These are phyloP conservation scores for Barnettozyma vustinii DNA, from an alignment of 805 yeast species.

Conservation along the genomic window DNA sequence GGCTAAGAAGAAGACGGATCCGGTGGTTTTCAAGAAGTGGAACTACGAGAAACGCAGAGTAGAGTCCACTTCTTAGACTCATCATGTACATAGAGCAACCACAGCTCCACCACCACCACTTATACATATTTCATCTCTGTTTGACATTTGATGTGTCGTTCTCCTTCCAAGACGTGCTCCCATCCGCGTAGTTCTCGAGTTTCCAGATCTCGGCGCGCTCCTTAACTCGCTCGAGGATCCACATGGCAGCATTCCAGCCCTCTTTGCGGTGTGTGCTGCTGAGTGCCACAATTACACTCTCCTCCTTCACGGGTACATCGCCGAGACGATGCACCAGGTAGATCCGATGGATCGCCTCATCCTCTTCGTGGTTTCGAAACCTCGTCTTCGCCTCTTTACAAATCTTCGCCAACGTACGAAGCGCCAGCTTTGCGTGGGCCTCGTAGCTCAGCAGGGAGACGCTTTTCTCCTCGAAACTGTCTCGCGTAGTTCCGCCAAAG, in stretches of 20 bases:
- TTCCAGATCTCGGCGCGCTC: constrained; percentile 47
- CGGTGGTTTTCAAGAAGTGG: constrained; percentile 51
- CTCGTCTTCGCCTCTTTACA: constrained; percentile 28
- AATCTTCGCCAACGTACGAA: constrained; percentile 31
- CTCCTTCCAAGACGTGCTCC: constrained; percentile 37
- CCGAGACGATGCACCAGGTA: constrained; percentile 43
- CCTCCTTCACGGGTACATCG: constrained; percentile 41
- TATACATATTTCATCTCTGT: background rate
- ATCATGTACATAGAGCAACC: constrained; percentile 14
- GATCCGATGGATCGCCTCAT: constrained; percentile 28
- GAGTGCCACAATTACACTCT: constrained; percentile 40
- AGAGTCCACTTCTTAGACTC: constrained; percentile 38
- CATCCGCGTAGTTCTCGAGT: constrained; percentile 39
- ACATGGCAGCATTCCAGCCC: constrained; percentile 42
- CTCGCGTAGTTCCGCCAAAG: constrained; percentile 48
- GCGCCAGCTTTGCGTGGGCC: constrained; percentile 39
- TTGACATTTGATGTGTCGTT: constrained; percentile 28
- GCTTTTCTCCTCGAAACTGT: constrained; percentile 34
- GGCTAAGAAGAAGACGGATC: constrained; percentile 24
- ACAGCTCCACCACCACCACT: constrained; percentile 19
- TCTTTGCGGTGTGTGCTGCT: constrained; percentile 41
- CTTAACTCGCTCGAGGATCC: constrained; percentile 41
- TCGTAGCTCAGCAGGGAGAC: constrained; percentile 41
- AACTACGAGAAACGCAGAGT: constrained; percentile 50
- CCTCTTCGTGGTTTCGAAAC: constrained; percentile 21